A percentile compares a stretch with the other conserved stretches of the same genome.
Conservation (phyloP, 306 rosid genomes). For the Dalbergia oliveri region DNA sequence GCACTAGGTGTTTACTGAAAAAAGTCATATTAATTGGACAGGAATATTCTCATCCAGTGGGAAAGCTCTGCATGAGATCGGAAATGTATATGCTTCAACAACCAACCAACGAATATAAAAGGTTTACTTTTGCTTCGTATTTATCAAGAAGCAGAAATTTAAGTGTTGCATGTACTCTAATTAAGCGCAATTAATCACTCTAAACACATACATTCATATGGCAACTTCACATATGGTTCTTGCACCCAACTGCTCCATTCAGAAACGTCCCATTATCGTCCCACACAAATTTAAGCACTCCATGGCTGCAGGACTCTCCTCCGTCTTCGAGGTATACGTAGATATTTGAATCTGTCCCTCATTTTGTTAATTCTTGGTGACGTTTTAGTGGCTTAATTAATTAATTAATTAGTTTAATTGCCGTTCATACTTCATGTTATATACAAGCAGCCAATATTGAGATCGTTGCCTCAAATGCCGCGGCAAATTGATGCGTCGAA, state of each 20-base stretch:
- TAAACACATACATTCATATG: constrained; percentile 14
- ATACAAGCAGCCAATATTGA: constrained; percentile 31
- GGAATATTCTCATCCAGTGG: too few species aligned
- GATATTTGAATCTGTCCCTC: too few species aligned
- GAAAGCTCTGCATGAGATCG: too few species aligned
- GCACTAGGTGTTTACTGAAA: too few species aligned
- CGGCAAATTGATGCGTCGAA: constrained; percentile 33
- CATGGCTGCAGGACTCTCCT: constrained; percentile 29
- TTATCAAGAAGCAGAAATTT: background rate
- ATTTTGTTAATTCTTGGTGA: too few species aligned
- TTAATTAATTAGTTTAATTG: background rate
- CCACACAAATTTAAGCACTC: constrained; percentile 7
- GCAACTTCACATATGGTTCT: background rate
- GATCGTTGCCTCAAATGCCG: constrained; percentile 37
- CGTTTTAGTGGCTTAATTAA: background rate
- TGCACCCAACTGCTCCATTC: constrained; percentile 5
- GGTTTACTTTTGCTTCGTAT: background rate
- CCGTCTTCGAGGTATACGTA: constrained; percentile 26
- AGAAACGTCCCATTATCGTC: background rate
- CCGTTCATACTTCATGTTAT: background rate
- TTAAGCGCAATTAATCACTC: background rate
- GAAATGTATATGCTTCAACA: too few species aligned
- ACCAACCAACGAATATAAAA: too few species aligned
- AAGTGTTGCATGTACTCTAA: background rate
- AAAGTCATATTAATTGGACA: too few species aligned